These are phyloP conservation scores for Phytophthora meadii DNA, from an alignment of 352 stramenopile genomes.

Conservation along the genomic window DNA sequence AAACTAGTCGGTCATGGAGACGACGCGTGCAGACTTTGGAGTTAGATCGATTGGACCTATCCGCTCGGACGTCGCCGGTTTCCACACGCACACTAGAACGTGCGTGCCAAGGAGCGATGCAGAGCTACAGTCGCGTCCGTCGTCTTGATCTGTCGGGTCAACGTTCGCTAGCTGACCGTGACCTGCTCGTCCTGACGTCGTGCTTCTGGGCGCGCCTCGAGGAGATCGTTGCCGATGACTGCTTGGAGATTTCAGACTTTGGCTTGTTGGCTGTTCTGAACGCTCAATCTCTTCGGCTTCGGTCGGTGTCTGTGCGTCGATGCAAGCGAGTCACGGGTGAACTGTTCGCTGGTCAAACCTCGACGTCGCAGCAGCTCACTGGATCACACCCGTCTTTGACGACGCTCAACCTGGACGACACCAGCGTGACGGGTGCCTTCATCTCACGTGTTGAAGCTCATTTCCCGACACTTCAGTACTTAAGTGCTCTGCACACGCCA, in stretches of 20 bases:
- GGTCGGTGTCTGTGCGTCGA: slow-evolving; percentile 71
- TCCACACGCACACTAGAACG: slow-evolving; percentile 55
- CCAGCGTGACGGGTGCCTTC: slow-evolving; percentile 53
- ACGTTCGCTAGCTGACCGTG: slow-evolving; percentile 65
- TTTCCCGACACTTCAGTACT: slow-evolving; percentile 68
- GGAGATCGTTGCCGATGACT: slow-evolving; percentile 71
- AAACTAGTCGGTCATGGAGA: slow-evolving; percentile 67
- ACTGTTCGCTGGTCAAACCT: slow-evolving; percentile 41
- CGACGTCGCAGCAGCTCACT: slow-evolving; percentile 27
- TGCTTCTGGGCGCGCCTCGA: slow-evolving; percentile 83
- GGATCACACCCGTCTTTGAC: slow-evolving; percentile 70
- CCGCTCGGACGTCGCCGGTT: slow-evolving; percentile 53
- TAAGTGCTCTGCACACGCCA: slow-evolving; percentile 76
- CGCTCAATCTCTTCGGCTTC: slow-evolving; percentile 74
- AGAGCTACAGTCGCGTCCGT: slow-evolving; percentile 73
- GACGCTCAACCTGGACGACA: slow-evolving; percentile 73
- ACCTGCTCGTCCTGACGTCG: slow-evolving; percentile 82
- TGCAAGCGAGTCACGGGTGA: slow-evolving; percentile 79
- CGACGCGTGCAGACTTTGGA: slow-evolving; percentile 70
- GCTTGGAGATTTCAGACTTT: slow-evolving; percentile 82
- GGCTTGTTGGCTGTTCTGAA: slow-evolving; percentile 83
- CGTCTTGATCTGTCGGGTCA: slow-evolving; percentile 77
- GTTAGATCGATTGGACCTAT: slow-evolving; percentile 75
- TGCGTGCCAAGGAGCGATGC: slow-evolving; percentile 64
- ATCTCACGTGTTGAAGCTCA: slow-evolving; percentile 53